phyloP scores from a whole-genome alignment of 768 basidiomycete genomes.

The Tricholoma sp. region DNA sequence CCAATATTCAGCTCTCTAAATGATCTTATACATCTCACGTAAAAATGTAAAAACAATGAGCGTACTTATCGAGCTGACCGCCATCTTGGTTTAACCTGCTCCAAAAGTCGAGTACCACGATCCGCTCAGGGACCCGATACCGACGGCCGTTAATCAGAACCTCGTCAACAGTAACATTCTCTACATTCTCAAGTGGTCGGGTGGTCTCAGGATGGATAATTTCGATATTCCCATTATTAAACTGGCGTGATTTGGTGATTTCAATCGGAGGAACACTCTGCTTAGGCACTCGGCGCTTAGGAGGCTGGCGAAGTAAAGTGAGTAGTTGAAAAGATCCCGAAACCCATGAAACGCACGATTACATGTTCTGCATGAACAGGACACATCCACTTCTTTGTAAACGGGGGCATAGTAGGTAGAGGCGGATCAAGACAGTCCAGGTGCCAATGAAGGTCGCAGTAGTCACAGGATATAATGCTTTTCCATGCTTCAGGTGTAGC shows the following conservation, averaged over 20 bases:
- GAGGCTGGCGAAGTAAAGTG: constrained; percentile 44
- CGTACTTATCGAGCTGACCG: constrained; percentile 37
- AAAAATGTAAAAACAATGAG: constrained; percentile 5
- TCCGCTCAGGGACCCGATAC: constrained; percentile 88
- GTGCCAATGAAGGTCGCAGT: constrained; percentile 94
- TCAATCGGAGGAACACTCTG: constrained; percentile 64
- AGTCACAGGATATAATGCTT: constrained; percentile 89
- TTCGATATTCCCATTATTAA: constrained; percentile 92
- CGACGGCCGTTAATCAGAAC: constrained; percentile 84
- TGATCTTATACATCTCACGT: not conserved
- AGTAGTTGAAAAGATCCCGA: constrained; percentile 8
- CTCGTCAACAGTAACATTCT: constrained; percentile 67
- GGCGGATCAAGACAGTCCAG: constrained; percentile 95
- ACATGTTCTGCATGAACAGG: constrained; percentile 92
- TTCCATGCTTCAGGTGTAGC: constrained; percentile 53
- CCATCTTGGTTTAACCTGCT: constrained; percentile 58
- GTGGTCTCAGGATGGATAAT: constrained; percentile 65
- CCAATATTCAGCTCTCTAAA: constrained; percentile 31
- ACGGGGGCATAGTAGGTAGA: constrained; percentile 75
- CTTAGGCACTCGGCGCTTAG: constrained; percentile 77
- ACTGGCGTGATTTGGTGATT: constrained; percentile 64
- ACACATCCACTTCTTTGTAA: constrained; percentile 97
- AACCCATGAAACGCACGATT: constrained; percentile 48
- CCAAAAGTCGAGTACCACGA: constrained; percentile 96
- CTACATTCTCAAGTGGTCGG: constrained; percentile 28